Evolutionary conservation across 163 green algal species (phyloP).

Genomic region (Volvox carteri): DNA sequence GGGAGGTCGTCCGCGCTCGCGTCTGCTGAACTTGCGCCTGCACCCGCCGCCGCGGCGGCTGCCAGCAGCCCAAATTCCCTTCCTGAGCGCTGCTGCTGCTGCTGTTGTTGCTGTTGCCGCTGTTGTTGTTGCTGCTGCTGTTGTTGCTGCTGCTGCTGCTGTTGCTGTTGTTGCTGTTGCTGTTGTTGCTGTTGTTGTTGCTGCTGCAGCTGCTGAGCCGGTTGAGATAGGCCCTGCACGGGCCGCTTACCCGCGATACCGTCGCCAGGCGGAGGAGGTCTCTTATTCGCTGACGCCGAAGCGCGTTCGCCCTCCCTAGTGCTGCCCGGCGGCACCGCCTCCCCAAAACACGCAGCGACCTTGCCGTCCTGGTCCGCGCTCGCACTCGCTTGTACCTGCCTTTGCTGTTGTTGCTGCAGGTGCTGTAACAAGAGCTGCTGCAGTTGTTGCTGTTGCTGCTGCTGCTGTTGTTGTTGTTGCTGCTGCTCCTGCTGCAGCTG

Average conservation of each 20-base stretch:
- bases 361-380: no score
- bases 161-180: not conserved
- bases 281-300: no score
- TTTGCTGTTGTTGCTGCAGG: not conserved
- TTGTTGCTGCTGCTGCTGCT: not conserved
- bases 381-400: not conserved
- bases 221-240: not conserved
- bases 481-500: not conserved
- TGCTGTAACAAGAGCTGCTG: no score
- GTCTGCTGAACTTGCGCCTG: not conserved
- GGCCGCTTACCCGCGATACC: not conserved
- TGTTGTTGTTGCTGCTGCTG: not conserved
- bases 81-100: no score
- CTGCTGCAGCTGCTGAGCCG: no score
- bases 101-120: slow-evolving; percentile 3
- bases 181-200: not conserved
- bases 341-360: not conserved
- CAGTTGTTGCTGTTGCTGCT: not conserved
- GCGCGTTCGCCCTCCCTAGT: no score
- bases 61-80: not conserved
- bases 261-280: not conserved
- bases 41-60: not conserved
- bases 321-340: no score
- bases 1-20: not conserved
- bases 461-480: not conserved